These are phyloP conservation scores for Neurospora sp. DNA, from an alignment of 495 filamentous ascomycete species.

Conservation along the genomic window DNA sequence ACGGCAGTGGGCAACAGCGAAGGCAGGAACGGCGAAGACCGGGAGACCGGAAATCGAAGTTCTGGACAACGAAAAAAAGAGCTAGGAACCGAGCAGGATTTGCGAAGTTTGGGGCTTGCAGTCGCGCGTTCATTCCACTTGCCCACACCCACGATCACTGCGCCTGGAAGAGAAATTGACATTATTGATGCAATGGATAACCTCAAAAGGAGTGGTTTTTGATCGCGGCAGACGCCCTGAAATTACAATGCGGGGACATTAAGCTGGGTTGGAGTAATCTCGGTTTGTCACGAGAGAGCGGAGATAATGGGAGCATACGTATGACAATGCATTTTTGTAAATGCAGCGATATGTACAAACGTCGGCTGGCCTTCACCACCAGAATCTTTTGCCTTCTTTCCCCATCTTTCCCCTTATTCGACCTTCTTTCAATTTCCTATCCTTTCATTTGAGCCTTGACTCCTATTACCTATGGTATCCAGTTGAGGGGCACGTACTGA, in stretches of 20 bases:
- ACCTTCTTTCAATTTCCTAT: background rate
- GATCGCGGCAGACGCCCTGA: too few relatives aligned
- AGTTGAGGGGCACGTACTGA: background rate
- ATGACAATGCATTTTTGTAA: background rate
- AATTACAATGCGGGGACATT: background rate
- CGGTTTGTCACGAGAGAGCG: accelerated
- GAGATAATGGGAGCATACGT: background rate
- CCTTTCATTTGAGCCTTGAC: too few relatives aligned
- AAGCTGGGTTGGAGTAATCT: background rate
- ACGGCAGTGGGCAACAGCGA: background rate
- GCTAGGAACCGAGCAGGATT: too few relatives aligned
- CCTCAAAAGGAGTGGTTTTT: too few relatives aligned
- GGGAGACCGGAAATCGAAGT: too few relatives aligned
- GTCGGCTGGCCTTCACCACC: background rate
- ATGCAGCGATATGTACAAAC: background rate
- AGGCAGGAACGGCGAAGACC: background rate
- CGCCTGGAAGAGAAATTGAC: too few relatives aligned
- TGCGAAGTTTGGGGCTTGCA: too few relatives aligned
- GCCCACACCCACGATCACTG: too few relatives aligned
- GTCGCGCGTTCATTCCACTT: too few relatives aligned
- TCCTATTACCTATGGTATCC: background rate
- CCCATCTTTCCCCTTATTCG: background rate
- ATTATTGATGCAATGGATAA: too few relatives aligned
- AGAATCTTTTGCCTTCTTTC: background rate
- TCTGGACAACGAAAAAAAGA: too few relatives aligned